Evolutionary conservation across 1,284 basidiomycete species (phyloP).

Genomic region (Rhodotorula sp.): DNA sequence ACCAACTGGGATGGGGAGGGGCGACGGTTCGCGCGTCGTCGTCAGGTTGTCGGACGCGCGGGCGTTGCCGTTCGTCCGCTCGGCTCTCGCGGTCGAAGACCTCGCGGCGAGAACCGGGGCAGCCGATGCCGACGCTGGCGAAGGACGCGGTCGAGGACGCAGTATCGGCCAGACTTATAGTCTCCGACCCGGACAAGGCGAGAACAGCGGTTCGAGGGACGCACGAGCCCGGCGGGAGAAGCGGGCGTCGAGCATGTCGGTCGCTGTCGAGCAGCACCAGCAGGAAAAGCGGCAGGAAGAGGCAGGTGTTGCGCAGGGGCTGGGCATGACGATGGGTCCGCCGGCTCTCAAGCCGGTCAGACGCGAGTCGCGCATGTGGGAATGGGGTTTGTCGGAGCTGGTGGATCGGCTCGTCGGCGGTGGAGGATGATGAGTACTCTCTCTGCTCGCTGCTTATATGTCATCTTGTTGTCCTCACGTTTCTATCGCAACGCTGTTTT

Average conservation of each 20-base stretch:
- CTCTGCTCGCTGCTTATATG: too few relatives aligned
- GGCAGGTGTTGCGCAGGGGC: not conserved
- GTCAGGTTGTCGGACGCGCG: too few relatives aligned
- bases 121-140: not conserved
- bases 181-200: not conserved
- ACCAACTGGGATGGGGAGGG: not conserved
- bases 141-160: not conserved
- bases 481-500: too few relatives aligned
- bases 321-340: conserved; percentile 24
- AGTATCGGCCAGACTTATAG: not conserved
- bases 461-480: too few relatives aligned
- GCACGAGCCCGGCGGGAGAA: conserved; percentile 3
- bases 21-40: too few relatives aligned
- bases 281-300: not conserved
- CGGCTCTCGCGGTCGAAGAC: not conserved
- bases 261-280: not conserved
- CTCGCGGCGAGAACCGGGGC: not conserved
- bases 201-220: conserved; percentile 14
- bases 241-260: not conserved
- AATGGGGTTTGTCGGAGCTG: conserved; percentile 8
- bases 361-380: not conserved
- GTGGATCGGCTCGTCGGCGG: conserved; percentile 11
- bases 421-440: not conserved
- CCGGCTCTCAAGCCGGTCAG: not conserved
- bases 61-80: not conserved